These are phyloP conservation scores for Drechslerella coelobrocha DNA, from an alignment of 2,329 filamentous ascomycete genomes.

Conservation along the genomic window DNA sequence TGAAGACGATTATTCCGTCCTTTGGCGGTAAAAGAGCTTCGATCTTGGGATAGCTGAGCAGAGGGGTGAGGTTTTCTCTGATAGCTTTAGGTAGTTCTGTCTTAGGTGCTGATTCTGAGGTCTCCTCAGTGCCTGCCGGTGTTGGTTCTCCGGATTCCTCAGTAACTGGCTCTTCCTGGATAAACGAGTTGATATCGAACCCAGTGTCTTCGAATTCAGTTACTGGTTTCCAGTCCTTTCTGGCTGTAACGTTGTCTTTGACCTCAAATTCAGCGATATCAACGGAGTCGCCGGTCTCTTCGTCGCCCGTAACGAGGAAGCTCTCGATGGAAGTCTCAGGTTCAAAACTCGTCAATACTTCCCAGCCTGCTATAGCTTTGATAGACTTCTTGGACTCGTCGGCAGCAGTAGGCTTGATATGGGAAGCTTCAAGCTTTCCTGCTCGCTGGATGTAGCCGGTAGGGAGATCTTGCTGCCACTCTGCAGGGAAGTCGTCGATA, in stretches of 20 bases:
- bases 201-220: constrained; percentile 30
- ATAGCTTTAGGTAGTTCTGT: constrained; percentile 18
- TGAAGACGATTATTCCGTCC: constrained; percentile 36
- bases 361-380: constrained; percentile 34
- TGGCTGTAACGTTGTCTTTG: constrained; percentile 38
- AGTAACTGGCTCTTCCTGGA: constrained; percentile 10
- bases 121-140: constrained; percentile 9
- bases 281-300: constrained; percentile 5
- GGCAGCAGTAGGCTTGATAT: constrained; percentile 36
- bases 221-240: constrained; percentile 35
- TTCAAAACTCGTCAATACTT: constrained; percentile 45
- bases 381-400: constrained; percentile 38
- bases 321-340: constrained; percentile 43
- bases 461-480: constrained; percentile 47
- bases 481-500: constrained; percentile 44
- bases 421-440: constrained; percentile 38
- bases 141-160: constrained; percentile 6
- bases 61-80: constrained; percentile 20
- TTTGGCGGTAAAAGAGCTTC: constrained; percentile 42
- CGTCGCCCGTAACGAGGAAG: constrained; percentile 32
- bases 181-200: constrained; percentile 26
- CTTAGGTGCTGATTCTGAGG: constrained; percentile 18
- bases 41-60: constrained; percentile 44
- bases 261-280: constrained; percentile 30
- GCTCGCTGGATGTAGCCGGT: constrained; percentile 43